A percentile compares a stretch with the other conserved stretches of the same genome.
These are phyloP conservation scores for Thalassiosira hispida DNA, from an alignment of 352 stramenopile genomes.

Conservation along the genomic window DNA sequence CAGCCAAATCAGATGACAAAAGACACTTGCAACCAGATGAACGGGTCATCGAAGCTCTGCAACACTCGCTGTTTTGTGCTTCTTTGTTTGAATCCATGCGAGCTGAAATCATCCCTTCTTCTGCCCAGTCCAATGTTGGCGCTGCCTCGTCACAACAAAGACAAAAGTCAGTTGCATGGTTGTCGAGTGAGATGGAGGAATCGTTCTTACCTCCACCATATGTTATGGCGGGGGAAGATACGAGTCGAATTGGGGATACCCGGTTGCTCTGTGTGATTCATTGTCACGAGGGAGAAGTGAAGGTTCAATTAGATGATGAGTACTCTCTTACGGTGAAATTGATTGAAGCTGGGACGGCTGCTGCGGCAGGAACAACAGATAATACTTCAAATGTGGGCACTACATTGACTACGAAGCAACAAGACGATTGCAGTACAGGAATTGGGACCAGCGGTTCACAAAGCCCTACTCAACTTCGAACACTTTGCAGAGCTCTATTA, in stretches of 20 bases:
- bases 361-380: not conserved
- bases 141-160: conserved; percentile 20
- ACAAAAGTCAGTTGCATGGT: conserved; percentile 60
- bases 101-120: conserved; percentile 64
- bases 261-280: conserved; percentile 68
- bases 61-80: conserved; percentile 85
- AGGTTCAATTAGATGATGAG: conserved; percentile 83
- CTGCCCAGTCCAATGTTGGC: conserved; percentile 4
- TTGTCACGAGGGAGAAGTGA: conserved; percentile 84
- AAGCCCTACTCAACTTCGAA: conserved; percentile 59
- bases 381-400: conserved; percentile 15
- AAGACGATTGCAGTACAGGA: conserved; percentile 15
- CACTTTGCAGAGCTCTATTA: conserved; percentile 74
- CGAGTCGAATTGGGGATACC: conserved; percentile 30
- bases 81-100: conserved; percentile 83
- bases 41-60: conserved; percentile 72
- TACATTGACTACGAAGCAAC: conserved; percentile 7
- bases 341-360: conserved; percentile 69
- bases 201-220: conserved; percentile 74
- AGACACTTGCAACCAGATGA: conserved; percentile 53
- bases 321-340: conserved; percentile 80
- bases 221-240: conserved; percentile 58
- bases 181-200: conserved; percentile 79
- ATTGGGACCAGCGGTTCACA: conserved; percentile 64
- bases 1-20: conserved; percentile 11